phyloP scores from a whole-genome alignment of 2,329 filamentous ascomycete genomes.

The Fusarium sp. region DNA sequence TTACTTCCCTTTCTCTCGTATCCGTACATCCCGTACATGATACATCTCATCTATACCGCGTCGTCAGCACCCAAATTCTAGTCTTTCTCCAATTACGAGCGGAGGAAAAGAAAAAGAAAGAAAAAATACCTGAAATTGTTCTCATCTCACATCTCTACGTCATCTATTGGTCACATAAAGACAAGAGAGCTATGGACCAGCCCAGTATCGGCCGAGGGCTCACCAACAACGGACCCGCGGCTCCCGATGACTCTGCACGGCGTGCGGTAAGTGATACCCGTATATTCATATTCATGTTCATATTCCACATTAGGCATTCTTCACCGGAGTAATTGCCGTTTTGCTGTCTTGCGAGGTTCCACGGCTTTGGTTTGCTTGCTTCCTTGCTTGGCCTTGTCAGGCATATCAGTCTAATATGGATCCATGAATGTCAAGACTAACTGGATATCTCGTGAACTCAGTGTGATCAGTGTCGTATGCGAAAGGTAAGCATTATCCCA shows the following conservation, averaged over 20 bases:
- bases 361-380: not conserved
- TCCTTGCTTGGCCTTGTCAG: not conserved
- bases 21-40: slow-evolving; percentile 1
- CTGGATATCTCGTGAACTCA: slow-evolving; percentile 36
- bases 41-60: slow-evolving; percentile 5
- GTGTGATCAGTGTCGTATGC: slow-evolving; percentile 60
- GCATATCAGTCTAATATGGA: not conserved
- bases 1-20: slow-evolving; percentile 5
- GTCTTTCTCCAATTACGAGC: not conserved
- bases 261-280: slow-evolving; percentile 52
- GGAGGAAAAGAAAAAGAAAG: not conserved
- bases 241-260: slow-evolving; percentile 52
- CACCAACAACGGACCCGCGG: slow-evolving; percentile 46
- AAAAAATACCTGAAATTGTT: not conserved
- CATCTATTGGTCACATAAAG: not conserved
- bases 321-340: not conserved
- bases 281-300: not conserved
- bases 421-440: slow-evolving; percentile 8
- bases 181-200: slow-evolving; percentile 34
- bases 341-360: not conserved
- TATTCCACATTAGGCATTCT: slow-evolving; percentile 18
- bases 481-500: slow-evolving; percentile 53
- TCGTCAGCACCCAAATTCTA: slow-evolving; percentile 9
- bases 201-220: slow-evolving; percentile 22
- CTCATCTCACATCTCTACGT: not conserved